Evolutionary conservation across 495 filamentous ascomycete species (phyloP).

Genomic region (Podospora anserina): DNA sequence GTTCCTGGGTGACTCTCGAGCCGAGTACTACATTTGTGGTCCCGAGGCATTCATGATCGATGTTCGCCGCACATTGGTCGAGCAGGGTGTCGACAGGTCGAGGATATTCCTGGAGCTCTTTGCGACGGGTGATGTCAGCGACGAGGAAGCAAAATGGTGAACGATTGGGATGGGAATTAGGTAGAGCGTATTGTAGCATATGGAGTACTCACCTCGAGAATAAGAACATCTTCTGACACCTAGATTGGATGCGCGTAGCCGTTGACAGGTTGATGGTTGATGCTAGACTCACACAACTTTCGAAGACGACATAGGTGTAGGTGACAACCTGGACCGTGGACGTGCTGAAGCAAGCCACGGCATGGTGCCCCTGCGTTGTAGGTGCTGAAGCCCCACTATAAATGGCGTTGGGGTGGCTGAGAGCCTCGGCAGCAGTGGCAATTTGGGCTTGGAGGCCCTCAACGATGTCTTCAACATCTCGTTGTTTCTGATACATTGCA

Average conservation of each 20-base stretch:
- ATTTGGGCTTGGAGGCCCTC: not conserved
- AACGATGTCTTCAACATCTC: not conserved
- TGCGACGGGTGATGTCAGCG: conserved; percentile 52
- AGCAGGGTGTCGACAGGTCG: conserved; percentile 49
- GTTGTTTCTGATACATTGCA: not conserved
- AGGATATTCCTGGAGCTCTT: conserved; percentile 66
- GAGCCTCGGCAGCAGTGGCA: not conserved
- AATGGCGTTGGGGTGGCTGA: not conserved
- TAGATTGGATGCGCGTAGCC: not conserved
- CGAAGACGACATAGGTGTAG: not conserved
- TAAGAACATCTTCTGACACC: not conserved
- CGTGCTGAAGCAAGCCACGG: not conserved
- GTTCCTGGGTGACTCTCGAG: conserved; percentile 46
- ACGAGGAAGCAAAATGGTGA: conserved; percentile 14
- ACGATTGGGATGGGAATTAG: not conserved
- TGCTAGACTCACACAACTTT: not conserved
- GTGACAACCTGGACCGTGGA: not conserved
- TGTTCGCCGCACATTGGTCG: conserved; percentile 46
- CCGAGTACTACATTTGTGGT: conserved; percentile 68
- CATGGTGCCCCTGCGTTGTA: not conserved
- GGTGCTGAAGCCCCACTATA: not conserved
- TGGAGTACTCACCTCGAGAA: not conserved
- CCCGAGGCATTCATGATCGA: conserved; percentile 64
- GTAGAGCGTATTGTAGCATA: not conserved
- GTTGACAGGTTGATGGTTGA: not conserved